phyloP scores from a whole-genome alignment of 176 grass and related monocot genomes.

The barley (Hordeum vulgare) region DNA sequence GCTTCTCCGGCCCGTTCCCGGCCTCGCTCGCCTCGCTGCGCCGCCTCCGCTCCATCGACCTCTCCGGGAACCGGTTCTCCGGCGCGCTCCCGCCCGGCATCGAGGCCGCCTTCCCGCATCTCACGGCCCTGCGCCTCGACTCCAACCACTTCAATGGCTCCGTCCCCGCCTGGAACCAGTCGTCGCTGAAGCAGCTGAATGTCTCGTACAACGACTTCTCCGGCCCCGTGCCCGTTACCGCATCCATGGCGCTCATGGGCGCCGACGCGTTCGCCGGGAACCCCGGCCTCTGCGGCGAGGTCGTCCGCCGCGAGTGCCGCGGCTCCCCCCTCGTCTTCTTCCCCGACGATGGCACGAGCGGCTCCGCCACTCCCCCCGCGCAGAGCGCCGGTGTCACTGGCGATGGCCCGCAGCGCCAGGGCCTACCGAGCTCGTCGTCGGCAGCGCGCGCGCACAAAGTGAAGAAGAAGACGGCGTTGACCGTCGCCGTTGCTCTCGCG shows the following conservation, averaged over 20 bases:
- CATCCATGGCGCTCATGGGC: constrained; percentile 32
- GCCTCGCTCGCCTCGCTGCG: constrained; percentile 49
- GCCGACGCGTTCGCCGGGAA: constrained; percentile 49
- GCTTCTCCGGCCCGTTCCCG: constrained; percentile 74
- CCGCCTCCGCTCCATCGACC: constrained; percentile 78
- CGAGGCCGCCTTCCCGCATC: constrained; percentile 45
- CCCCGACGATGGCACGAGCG: constrained; percentile 14
- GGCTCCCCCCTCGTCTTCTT: constrained; percentile 69
- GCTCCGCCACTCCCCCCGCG: constrained; percentile 22
- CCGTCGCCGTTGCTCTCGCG: constrained; percentile 22
- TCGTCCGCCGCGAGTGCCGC: constrained; percentile 60
- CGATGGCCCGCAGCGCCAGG: background rate
- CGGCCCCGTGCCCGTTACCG: constrained; percentile 68
- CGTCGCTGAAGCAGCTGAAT: constrained; percentile 57
- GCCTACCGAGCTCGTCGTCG: constrained; percentile 44
- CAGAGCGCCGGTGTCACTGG: constrained; percentile 32
- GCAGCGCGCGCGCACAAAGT: constrained; percentile 15
- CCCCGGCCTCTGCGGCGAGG: constrained; percentile 67
- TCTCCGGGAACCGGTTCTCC: constrained; percentile 59
- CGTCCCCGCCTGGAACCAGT: constrained; percentile 77
- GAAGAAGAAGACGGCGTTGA: constrained; percentile 28
- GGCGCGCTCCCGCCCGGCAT: constrained; percentile 55
- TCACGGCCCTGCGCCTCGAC: constrained; percentile 56
- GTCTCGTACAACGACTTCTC: constrained; percentile 88
- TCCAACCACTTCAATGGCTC: constrained; percentile 71